Evolutionary conservation across 371 early-diverging fungal genomes (phyloP), one percentile per base, ranked within the genome.

Genomic region (Lichtheimia hyalospora): DNA sequence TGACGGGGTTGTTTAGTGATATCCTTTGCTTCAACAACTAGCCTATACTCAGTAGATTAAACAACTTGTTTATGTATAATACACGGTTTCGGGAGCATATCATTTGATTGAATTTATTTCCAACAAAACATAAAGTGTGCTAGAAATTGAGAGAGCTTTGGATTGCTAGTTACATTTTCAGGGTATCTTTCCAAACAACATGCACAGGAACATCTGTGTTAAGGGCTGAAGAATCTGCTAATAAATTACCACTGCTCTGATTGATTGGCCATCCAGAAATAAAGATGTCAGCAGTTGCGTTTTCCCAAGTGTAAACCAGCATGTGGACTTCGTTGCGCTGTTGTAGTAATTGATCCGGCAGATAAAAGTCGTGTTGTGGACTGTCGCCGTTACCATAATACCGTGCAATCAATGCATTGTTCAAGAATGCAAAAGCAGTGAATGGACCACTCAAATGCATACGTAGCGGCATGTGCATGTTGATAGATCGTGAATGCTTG

Each of bases 351-450:
- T 75, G 85, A 52, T 86, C 89, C 62, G 86, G 85, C 16, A 92
- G 55, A 61, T 85, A 87, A 64, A 89, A 92, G 60, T 90, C 88
- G 49, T 86, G 82, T 60, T 92, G 92, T 23, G 88, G 85, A 6
- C 85, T 79, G 52, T 89, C 89, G 0, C 87, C 88, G 61, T 86
- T 84, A 12, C 92, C 92, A 68, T 86, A 86, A 62, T 89, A 92
- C 21, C 87, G 76, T 3, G 82, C 92, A 54, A 91, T 77, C 21
- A 88, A 67, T 2, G 79, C 72, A 52, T 75, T 80, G 54, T 87
- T 89, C 20, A 92, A 60, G 46, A 77, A 79, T 12, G 89, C 75
- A 70, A 86, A 83, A 3, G 86, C 84, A 5, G 88, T 88, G 60
- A 81, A 87, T 25, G 78, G 68, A 8, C 92, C 92, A 12, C 78